Evolutionary conservation across 2,329 filamentous ascomycete genomes (phyloP).

Genomic region (Calonectria hawksworthii): DNA sequence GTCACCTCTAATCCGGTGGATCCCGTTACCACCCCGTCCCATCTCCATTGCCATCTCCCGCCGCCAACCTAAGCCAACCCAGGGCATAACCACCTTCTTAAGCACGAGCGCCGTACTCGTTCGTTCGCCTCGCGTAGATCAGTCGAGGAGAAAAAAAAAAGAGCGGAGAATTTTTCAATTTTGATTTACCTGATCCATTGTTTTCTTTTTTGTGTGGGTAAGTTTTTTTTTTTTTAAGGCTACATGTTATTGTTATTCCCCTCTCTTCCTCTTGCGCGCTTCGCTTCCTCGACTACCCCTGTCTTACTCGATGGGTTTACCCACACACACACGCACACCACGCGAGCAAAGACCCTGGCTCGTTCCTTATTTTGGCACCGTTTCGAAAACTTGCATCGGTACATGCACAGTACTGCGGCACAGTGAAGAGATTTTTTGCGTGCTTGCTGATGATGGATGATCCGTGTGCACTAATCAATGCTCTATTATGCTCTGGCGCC

Average conservation of each 20-base stretch:
- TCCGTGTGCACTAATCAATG: constrained; percentile 16
- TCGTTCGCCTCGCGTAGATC: constrained; percentile 17
- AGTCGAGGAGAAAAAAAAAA: constrained; percentile 1
- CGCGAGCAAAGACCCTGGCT: constrained; percentile 2
- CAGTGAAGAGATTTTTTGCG: constrained; percentile 25
- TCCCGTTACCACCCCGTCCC: constrained; percentile 14
- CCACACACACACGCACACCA: constrained; percentile 9
- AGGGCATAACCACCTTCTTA: neutral
- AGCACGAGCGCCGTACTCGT: constrained; percentile 3
- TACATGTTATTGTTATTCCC: neutral
- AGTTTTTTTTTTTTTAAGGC: neutral
- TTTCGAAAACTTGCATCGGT: constrained; percentile 24
- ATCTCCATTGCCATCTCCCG: neutral
- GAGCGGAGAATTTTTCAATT: neutral
- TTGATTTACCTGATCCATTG: neutral
- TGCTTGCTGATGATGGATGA: constrained; percentile 9
- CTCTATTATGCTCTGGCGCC: constrained; percentile 14
- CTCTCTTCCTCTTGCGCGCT: neutral
- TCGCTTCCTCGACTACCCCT: neutral
- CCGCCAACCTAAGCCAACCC: neutral
- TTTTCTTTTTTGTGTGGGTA: neutral
- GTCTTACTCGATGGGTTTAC: neutral
- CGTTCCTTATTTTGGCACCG: constrained; percentile 17
- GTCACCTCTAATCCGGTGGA: constrained; percentile 5
- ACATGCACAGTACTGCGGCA: constrained; percentile 28